Base-by-base conservation (phyloP, 2,329 filamentous ascomycete species). In the Penicillium frequentans region DNA sequence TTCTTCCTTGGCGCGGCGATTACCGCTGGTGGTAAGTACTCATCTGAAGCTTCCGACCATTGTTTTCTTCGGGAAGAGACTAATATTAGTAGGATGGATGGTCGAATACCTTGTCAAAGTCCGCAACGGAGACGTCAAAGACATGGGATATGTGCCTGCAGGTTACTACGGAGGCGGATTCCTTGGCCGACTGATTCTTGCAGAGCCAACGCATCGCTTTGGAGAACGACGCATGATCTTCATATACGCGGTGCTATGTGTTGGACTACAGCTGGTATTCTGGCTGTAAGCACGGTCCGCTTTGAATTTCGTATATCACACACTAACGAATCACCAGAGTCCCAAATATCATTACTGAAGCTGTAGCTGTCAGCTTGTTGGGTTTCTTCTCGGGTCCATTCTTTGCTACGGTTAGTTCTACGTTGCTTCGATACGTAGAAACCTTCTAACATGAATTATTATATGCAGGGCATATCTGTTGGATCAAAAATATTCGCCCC, bases 81-180 rank as follows among this genome's bases (percentile, higher is more conserved):
- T 49, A 2, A 35, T 4, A 21, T 31, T 49, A 3, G 3, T 13
- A 49, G 47, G 47, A 1, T 89, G 85, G 86, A 81, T 88, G 0
- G 85, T 88, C 2, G 84, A 87, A 61, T 89, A 85, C 54, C 77
- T 89, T 3, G 82, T 87, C 7, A 78, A 79, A 2, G 83, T 84
- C n/a, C 82, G 86, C 0, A 73, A 81, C 3, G 85, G 85, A 0
- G 74, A 82, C 1, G 72, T 88, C 0, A 75, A 81, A 0, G 74
- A 81, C 19, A 82, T 86, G 70, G 86, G 85, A 0, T 89, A 88
- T 51, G 81, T 89, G 0, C 82, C 85, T 0, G 82, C 85, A 0
- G 85, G 84, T 3, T 84, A 83, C 62, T 85, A 80, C 47, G 85
- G 83, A 2, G 86, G 86, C 0, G 75, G 77, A 0, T 75, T 87